Conservation (phyloP, 164 flowering plant species). For the Santalum album region DNA sequence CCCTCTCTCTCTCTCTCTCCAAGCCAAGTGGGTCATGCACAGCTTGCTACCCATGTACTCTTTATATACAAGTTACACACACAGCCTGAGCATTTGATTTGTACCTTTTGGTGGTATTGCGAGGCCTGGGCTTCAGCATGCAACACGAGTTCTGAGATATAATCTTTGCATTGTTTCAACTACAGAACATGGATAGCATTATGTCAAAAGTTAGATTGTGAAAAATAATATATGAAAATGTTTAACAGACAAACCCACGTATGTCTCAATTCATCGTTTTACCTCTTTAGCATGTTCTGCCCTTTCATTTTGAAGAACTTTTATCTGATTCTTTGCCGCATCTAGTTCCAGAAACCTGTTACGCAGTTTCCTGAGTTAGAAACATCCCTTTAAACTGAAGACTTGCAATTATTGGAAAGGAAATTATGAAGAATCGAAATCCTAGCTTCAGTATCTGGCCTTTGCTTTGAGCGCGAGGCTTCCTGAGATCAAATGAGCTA, state of each 20-base stretch:
- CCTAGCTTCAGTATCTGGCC: no score
- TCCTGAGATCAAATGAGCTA: no score
- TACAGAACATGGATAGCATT: constrained; percentile 15
- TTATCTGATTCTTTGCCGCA: constrained; percentile 34
- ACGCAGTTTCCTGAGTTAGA: constrained; percentile 29
- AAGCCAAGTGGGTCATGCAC: no score
- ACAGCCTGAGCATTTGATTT: background rate
- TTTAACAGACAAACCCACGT: no score
- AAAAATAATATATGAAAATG: no score
- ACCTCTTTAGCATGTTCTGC: constrained; percentile 58
- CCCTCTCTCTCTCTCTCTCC: no score
- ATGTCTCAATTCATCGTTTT: constrained; percentile 2
- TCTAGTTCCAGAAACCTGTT: constrained; percentile 27
- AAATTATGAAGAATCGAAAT: no score
- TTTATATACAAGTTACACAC: background rate
- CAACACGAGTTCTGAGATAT: constrained; percentile 67
- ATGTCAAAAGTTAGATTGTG: background rate
- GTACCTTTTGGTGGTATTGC: constrained; percentile 79
- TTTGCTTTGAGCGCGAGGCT: no score
- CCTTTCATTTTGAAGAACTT: constrained; percentile 50
- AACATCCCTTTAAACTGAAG: background rate
- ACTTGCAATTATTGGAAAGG: no score
- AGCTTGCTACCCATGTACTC: no score
- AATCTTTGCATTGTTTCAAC: constrained; percentile 59
- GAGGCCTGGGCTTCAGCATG: constrained; percentile 90